A percentile compares a stretch with the other conserved stretches of the same genome.
Evolutionary conservation across 208 protist species (phyloP).

Genomic region (Trypanosoma theileri): DNA sequence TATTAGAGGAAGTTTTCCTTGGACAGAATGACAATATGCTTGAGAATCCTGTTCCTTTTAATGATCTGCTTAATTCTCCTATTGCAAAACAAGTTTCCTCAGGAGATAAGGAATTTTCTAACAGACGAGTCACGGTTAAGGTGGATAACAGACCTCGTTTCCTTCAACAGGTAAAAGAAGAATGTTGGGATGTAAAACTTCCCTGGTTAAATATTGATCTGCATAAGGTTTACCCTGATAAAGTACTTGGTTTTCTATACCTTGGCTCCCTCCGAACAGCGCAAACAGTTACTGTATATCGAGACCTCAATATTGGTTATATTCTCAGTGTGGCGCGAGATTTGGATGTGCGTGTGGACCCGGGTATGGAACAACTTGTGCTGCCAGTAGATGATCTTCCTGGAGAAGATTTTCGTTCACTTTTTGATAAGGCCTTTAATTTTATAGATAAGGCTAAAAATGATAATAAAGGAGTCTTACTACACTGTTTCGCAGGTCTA

Average conservation of each 20-base stretch:
- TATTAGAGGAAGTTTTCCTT: slow-evolving; percentile 58
- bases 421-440: slow-evolving; percentile 69
- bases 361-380: slow-evolving; percentile 77
- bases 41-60: slow-evolving; percentile 43
- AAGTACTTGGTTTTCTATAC: slow-evolving; percentile 83
- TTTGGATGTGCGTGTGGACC: slow-evolving; percentile 65
- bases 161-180: slow-evolving; percentile 53
- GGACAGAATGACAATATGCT: slow-evolving; percentile 73
- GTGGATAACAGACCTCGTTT: slow-evolving; percentile 79
- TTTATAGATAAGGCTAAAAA: slow-evolving; percentile 79
- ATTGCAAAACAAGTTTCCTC: slow-evolving; percentile 7
- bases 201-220: slow-evolving; percentile 73
- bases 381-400: slow-evolving; percentile 79
- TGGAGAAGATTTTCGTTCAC: slow-evolving; percentile 50
- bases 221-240: slow-evolving; percentile 90
- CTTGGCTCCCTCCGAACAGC: slow-evolving; percentile 84
- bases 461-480: slow-evolving; percentile 64
- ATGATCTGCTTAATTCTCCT: slow-evolving; percentile 26
- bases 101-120: background rate
- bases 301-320: slow-evolving; percentile 78
- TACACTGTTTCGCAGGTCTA: slow-evolving; percentile 92
- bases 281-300: slow-evolving; percentile 77
- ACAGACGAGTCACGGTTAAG: slow-evolving; percentile 38
- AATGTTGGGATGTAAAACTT: slow-evolving; percentile 45
- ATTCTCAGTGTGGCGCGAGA: slow-evolving; percentile 75